A percentile compares a stretch with the other conserved stretches of the same genome.
phyloP scores from a whole-genome alignment of 768 basidiomycete species.

The Suillus clintonianus region DNA sequence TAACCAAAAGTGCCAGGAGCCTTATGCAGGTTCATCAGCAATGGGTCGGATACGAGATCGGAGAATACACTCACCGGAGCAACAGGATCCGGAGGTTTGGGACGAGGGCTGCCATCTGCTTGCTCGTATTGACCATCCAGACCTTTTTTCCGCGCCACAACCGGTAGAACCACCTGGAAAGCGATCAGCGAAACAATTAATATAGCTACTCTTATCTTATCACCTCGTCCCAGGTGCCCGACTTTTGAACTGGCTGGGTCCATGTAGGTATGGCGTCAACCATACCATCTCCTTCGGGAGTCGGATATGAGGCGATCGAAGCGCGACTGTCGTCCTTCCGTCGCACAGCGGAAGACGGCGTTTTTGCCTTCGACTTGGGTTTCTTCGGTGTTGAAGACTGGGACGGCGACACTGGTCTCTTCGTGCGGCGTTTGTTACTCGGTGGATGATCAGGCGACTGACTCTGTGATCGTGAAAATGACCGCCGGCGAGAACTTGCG shows the following conservation, averaged over 20 bases:
- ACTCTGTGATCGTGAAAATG: slow-evolving; percentile 29
- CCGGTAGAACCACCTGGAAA: slow-evolving; percentile 75
- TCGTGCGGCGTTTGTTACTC: slow-evolving; percentile 42
- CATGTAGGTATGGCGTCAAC: slow-evolving; percentile 79
- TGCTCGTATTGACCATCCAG: slow-evolving; percentile 69
- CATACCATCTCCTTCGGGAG: slow-evolving; percentile 55
- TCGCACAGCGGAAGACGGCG: slow-evolving; percentile 30
- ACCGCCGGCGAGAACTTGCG: slow-evolving; percentile 22
- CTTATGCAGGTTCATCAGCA: slow-evolving; percentile 35
- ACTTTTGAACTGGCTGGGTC: slow-evolving; percentile 69
- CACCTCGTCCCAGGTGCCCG: slow-evolving; percentile 85
- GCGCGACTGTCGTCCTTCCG: slow-evolving; percentile 49
- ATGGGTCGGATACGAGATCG: slow-evolving; percentile 3
- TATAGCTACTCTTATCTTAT: slow-evolving; percentile 30
- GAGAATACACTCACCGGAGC: slow-evolving; percentile 1
- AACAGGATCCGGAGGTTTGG: slow-evolving; percentile 39
- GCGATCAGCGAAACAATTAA: slow-evolving; percentile 10
- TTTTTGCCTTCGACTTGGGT: slow-evolving; percentile 37
- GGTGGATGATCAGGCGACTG: slow-evolving; percentile 28
- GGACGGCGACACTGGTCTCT: slow-evolving; percentile 47
- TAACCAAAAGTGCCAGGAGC: slow-evolving; percentile 85
- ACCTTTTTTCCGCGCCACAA: slow-evolving; percentile 82
- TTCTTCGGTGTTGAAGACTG: slow-evolving; percentile 42
- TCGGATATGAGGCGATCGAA: slow-evolving; percentile 72
- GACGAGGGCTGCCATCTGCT: slow-evolving; percentile 67